Conservation (phyloP, 495 filamentous ascomycete species). For the Pyrenula aspistea region DNA sequence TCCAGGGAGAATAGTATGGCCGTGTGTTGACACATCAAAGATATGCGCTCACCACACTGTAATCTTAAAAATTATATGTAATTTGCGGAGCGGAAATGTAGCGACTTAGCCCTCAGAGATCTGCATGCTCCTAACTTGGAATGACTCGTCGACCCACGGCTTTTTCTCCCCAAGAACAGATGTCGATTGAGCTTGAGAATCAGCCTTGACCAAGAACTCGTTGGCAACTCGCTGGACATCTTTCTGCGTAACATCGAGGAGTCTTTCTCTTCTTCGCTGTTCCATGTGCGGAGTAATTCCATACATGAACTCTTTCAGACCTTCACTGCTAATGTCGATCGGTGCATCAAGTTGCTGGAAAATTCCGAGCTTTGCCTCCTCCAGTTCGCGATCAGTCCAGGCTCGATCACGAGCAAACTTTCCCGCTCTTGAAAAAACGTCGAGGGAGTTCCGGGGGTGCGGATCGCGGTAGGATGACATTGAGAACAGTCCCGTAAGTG, state of each 20-base stretch:
- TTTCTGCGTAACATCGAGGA: slow-evolving; percentile 75
- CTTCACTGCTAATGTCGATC: slow-evolving; percentile 74
- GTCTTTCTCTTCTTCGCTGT: slow-evolving; percentile 69
- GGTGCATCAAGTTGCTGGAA: slow-evolving; percentile 97
- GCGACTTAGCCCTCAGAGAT: slow-evolving; percentile 12
- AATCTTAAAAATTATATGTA: slow-evolving; percentile 5
- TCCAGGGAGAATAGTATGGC: slow-evolving; percentile 3
- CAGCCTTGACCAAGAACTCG: slow-evolving; percentile 63
- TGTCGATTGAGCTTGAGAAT: slow-evolving; percentile 32
- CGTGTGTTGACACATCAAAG: background rate
- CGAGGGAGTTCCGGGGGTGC: slow-evolving; percentile 81
- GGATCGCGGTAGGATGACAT: slow-evolving; percentile 96
- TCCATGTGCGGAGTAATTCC: slow-evolving; percentile 83
- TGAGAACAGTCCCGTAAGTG: slow-evolving; percentile 73
- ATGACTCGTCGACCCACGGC: slow-evolving; percentile 50
- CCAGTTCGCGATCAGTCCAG: slow-evolving; percentile 80
- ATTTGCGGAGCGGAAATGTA: background rate
- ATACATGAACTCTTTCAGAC: slow-evolving; percentile 72
- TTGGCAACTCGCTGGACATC: slow-evolving; percentile 75
- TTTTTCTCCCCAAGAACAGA: slow-evolving; percentile 78
- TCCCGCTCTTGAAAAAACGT: slow-evolving; percentile 74
- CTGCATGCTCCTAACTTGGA: slow-evolving; percentile 32
- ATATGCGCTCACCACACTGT: background rate
- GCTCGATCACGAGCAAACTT: slow-evolving; percentile 70
- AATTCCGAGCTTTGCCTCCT: slow-evolving; percentile 89